Evolutionary conservation across 257 asterid species (phyloP), one percentile per base, ranked within the genome.

Genomic region (Agastache rugosa): DNA sequence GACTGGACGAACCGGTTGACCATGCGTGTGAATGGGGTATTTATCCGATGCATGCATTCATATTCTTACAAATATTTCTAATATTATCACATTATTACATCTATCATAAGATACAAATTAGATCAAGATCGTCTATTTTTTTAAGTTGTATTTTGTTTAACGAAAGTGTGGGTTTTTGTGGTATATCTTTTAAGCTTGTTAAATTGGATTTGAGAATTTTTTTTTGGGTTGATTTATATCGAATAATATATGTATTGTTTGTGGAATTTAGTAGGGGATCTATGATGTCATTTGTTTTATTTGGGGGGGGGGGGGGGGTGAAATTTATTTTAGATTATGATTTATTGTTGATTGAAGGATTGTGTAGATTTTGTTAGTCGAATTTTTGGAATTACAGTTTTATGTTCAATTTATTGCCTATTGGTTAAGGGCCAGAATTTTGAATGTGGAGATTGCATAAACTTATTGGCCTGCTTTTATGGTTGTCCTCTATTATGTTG

Each of bases 1-100:
- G 70, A 81, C 80, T 61, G 85, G 81, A 51, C 9, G 31, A 65
- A 64, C 83, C 80, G 80, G 85, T 81, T 39, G 70, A 22, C 78
- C 34, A 17, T 2, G 68, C 44, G 74, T 41, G 72, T 55, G 34
- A n/a, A 55, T 8, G 29, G 73, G 74, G 80, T 50, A 25, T 16
- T 70, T 29, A 69, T 81, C 80, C 55, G 78, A 63, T 78, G 77
- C 65, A 63, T 78, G 77, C 65, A 41, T n/a, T 7, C 16, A 6
- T 31, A 50, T 50, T 50, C 34, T 50, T 41, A 15, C 0, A 53
- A 10, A 4, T 48, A 7, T 17, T 50, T 47, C 8, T 47, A 47
- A 47, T 47, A 47, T 47, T 47, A 47, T n/a, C 19, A 47, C 19
- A 47, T 47, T 45, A 45, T 44, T 34, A 25, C 3, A 25, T 25